These are phyloP conservation scores for Peronospora destructor DNA, from an alignment of 352 stramenopile genomes.

Conservation along the genomic window DNA sequence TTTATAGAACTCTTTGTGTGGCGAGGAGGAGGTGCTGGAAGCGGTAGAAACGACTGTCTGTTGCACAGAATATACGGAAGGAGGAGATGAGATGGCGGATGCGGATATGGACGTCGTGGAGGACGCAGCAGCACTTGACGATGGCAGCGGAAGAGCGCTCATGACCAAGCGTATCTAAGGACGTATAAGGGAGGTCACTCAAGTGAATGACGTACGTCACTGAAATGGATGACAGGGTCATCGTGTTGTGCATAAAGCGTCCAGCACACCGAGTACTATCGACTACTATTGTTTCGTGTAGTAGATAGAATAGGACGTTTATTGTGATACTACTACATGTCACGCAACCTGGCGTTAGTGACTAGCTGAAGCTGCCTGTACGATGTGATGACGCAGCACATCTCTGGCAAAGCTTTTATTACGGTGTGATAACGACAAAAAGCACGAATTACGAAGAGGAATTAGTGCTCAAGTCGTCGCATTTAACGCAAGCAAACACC, in stretches of 20 bases:
- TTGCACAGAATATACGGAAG: neutral
- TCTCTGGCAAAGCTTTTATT: too few species aligned
- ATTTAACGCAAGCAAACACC: conserved; percentile 3
- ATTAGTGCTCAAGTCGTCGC: too few species aligned
- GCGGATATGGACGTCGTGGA: neutral
- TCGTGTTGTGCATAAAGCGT: too few species aligned
- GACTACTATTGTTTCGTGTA: too few species aligned
- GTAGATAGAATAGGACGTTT: too few species aligned
- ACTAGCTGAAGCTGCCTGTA: too few species aligned
- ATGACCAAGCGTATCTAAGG: conserved; percentile 16
- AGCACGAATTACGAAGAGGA: too few species aligned
- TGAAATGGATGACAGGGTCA: neutral
- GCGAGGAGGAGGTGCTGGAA: neutral
- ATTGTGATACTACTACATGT: too few species aligned
- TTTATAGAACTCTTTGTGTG: conserved; percentile 11
- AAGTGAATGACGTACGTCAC: neutral
- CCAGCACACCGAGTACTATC: too few species aligned
- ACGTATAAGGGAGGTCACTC: neutral
- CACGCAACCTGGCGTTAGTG: too few species aligned
- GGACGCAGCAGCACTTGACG: conserved; percentile 3
- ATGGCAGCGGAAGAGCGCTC: conserved; percentile 24
- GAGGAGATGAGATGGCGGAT: neutral
- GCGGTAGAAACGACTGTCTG: neutral
- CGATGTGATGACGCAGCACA: too few species aligned
- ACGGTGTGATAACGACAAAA: too few species aligned